Evolutionary conservation across 306 rosid species (phyloP).

Genomic region (Lathyrus aphaca): DNA sequence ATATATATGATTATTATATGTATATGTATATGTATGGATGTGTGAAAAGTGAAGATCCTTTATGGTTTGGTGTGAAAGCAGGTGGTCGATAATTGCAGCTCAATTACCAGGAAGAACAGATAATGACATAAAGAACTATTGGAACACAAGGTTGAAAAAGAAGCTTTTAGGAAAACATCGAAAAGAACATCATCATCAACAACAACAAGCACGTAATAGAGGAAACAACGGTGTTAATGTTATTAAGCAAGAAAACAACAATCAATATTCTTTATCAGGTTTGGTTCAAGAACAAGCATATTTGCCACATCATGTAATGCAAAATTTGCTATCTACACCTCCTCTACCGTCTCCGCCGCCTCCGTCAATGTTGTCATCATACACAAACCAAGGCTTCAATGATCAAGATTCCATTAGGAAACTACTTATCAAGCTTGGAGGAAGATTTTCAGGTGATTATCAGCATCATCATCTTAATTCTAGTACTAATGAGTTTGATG

Average conservation of each 20-base stretch:
- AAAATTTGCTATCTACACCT: constrained; percentile 47
- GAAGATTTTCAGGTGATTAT: constrained; percentile 56
- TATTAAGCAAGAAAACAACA: constrained; percentile 46
- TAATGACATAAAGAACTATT: constrained; percentile 93
- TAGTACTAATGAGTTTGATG: constrained; percentile 38
- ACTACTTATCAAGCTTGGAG: constrained; percentile 75
- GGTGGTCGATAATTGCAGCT: constrained; percentile 98
- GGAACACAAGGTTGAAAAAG: constrained; percentile 96
- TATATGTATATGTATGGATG: not conserved
- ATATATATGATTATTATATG: not conserved
- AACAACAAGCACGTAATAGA: constrained; percentile 50
- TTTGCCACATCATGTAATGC: constrained; percentile 62
- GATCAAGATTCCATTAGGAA: constrained; percentile 64
- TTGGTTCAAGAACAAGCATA: constrained; percentile 45
- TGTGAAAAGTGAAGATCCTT: constrained; percentile 4
- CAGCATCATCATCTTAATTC: constrained; percentile 29
- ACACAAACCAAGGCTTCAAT: constrained; percentile 47
- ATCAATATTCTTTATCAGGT: constrained; percentile 35
- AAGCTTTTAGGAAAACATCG: constrained; percentile 83
- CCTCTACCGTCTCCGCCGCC: constrained; percentile 12
- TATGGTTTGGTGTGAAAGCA: constrained; percentile 25
- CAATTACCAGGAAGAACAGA: constrained; percentile 94
- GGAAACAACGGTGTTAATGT: constrained; percentile 14
- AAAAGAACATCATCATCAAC: constrained; percentile 45
- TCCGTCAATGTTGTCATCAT: constrained; percentile 34